phyloP scores from a whole-genome alignment of 768 basidiomycete genomes.

The Obba rivulosa region DNA sequence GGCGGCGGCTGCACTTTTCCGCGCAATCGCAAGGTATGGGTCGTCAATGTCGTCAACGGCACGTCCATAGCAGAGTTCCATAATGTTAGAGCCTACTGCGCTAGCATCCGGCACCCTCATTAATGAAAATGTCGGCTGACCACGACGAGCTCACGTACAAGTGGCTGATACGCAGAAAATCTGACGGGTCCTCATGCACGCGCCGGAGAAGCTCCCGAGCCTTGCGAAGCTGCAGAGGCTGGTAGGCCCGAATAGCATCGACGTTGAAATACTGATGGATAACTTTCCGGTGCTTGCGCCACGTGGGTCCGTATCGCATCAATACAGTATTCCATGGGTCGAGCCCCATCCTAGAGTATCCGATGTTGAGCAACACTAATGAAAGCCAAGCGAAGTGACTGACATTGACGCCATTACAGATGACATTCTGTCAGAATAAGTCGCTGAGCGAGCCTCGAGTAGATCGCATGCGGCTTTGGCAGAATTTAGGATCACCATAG shows the following conservation, averaged over 20 bases:
- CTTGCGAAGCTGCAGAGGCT: slow-evolving; percentile 4
- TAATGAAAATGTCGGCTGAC: background rate
- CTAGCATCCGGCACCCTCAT: background rate
- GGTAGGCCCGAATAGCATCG: background rate
- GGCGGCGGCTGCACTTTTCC: slow-evolving; percentile 1
- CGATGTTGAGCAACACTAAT: background rate
- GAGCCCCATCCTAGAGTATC: slow-evolving; percentile 15
- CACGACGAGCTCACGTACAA: slow-evolving; percentile 26
- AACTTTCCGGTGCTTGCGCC: slow-evolving; percentile 38
- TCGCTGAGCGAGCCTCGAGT: slow-evolving; percentile 22
- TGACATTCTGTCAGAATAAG: slow-evolving; percentile 20
- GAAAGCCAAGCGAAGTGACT: background rate
- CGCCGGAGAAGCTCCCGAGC: slow-evolving; percentile 5
- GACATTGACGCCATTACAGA: slow-evolving; percentile 11
- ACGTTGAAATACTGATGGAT: slow-evolving; percentile 26
- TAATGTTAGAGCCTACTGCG: background rate
- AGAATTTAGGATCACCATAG: slow-evolving; percentile 26
- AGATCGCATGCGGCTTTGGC: slow-evolving; percentile 19
- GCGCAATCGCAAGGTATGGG: slow-evolving; percentile 2
- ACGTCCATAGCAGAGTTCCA: background rate
- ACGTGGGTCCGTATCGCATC: slow-evolving; percentile 34
- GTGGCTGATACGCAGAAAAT: slow-evolving; percentile 27
- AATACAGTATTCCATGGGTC: slow-evolving; percentile 34
- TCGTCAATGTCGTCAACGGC: background rate
- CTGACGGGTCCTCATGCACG: slow-evolving; percentile 21